Evolutionary conservation across 495 filamentous ascomycete species (phyloP), one percentile per base, ranked within the genome.

Genomic region (Hyaloscypha finlandica): DNA sequence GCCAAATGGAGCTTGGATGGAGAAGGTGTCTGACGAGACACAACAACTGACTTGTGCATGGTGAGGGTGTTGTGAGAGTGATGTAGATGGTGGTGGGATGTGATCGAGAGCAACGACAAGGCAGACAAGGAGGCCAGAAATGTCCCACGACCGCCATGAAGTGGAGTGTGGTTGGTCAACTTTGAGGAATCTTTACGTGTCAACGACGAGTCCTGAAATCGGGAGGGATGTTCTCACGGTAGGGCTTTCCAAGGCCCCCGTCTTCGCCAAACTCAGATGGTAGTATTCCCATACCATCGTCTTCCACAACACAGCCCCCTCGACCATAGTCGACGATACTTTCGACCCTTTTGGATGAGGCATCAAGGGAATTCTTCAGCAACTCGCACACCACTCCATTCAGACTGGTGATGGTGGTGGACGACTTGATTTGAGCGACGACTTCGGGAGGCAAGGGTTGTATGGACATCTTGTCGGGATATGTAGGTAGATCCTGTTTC

Each of bases 361-460:
- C 92, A 79, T 99, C 95, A 25, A 99, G 82, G 1, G 92, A 86
- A 77, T 99, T 99, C 72, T 91, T 86, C 8, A 94, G 68, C n/a
- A 99, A 80, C 59, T 92, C 90, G 61, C 85, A 77, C 48, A 93
- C 80, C 5, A 92, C 94, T 30, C 78, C 87, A 69, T 89, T 88
- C 56, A 99, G 78, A 33, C 89, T 86, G 3, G 87, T 90, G 68
- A 98, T 90, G 29, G 83, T 81, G 8, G 85, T 87, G 3, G 94
- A 96, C 1, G 94, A 97, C 70, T 90, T 92, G 76, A 99, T 89
- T 73, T 94, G 94, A n/a, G 89, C 86, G 61, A 87, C 81, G 61
- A 92, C 93, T 60, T 94, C 85, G 30, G 83, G 75, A 16, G 94
- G 91, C 54, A 98, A 81, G 51, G 82, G 87, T 66, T 82, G 80